Evolutionary conservation across 768 basidiomycete species (phyloP), one percentile per base, ranked within the genome.

Genomic region (Hypholoma fasciculare): DNA sequence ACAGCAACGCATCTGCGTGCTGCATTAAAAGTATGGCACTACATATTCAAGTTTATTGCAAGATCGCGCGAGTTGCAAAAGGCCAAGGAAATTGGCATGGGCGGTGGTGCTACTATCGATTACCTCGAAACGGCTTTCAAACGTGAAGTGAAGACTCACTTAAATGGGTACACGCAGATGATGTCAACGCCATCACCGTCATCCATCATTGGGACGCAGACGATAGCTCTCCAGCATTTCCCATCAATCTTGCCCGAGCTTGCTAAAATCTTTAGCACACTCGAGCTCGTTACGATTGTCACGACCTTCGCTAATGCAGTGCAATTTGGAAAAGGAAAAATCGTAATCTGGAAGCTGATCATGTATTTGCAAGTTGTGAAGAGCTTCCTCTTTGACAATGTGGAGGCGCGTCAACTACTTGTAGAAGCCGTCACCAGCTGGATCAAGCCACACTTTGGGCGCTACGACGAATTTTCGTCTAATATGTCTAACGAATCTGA

Each of bases 161-260:
- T 98, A 9, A 72, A 76, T 2, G 89, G 92, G 63, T 86, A 97
- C 58, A 96, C 92, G 64, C 79, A 84, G 46, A 89, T 98, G 85
- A 96, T 98, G 96, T 81, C 86, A 0, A 84, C 82, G 1, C 80
- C 83, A 0, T 80, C 86, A 2, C 94, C 94, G 0, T 80, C 87
- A 5, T 86, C 90, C n/a, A 90, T 97, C 70, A 94, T 98, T 49
- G 96, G 96, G 51, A 96, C 96, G 2, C 96, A 98, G 68, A 94
- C 94, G 1, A 88, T 96, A 59, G 94, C 94, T 5, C 78, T 97
- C 12, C 94, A 96, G 68, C 90, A 95, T 72, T 98, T 97, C 69
- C 90, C 93, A 2, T 89, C 92, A 20, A 91, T 96, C 61, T 78
- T 98, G 9, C 94, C 96, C 4, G 92, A 94, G 68, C 79, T 98